Conservation (phyloP, 306 rosid species). For the Trichosanthes truncata region DNA sequence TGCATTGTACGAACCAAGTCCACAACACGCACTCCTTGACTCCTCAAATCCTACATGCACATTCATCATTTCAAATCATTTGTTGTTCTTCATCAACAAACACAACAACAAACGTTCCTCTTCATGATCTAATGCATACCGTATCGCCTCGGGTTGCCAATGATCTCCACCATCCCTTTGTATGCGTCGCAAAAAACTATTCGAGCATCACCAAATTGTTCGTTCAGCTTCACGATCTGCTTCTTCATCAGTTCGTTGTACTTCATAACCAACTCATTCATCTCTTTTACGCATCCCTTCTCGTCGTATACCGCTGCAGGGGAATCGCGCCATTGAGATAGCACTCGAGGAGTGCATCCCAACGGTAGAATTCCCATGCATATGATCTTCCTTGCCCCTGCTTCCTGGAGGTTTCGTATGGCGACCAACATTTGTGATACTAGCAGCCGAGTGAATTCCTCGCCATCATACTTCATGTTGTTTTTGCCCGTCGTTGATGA, state of each 20-base stretch:
- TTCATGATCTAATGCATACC: too few relatives aligned
- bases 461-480: constrained; percentile 10
- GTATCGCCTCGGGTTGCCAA: constrained; percentile 28
- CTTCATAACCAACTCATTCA: constrained; percentile 45
- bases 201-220: constrained; percentile 34
- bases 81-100: too few relatives aligned
- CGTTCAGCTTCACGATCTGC: constrained; percentile 31
- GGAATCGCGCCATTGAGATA: constrained; percentile 14
- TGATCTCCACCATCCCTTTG: constrained; percentile 52
- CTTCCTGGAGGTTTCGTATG: constrained; percentile 47
- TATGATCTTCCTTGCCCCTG: constrained; percentile 57
- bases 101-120: too few relatives aligned
- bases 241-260: constrained; percentile 43
- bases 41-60: constrained; percentile 31
- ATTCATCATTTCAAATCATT: not conserved
- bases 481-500: constrained; percentile 11
- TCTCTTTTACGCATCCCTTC: constrained; percentile 35
- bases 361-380: constrained; percentile 64
- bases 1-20: constrained; percentile 59
- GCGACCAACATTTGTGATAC: constrained; percentile 54
- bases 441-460: constrained; percentile 39
- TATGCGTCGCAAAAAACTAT: constrained; percentile 69
- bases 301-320: constrained; percentile 9
- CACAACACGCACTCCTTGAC: constrained; percentile 59
- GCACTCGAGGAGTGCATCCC: constrained; percentile 64